Evolutionary conservation across 179 eudicot genomes (phyloP), one percentile per base, ranked within the genome.

Genomic region (Corrigiola litoralis): DNA sequence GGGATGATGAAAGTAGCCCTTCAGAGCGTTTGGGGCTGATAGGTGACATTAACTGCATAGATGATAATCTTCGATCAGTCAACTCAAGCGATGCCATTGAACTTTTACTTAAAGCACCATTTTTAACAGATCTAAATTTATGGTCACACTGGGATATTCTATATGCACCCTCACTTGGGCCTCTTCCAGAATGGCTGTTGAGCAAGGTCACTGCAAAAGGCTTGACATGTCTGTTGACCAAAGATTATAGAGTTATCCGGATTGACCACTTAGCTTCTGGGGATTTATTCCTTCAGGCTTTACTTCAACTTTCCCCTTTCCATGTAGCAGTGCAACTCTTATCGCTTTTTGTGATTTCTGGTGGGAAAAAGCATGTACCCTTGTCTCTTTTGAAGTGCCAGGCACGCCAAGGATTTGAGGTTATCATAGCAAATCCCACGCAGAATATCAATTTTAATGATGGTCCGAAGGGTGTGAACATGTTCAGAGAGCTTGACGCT

Each of bases 101-200:
- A 41, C 77, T 74, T 51, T 75, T 94, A 52, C 87, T 82, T 46
- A 79, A 53, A 73, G 87, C 94, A 63, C 99, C 99, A 44, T 88
- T 86, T 85, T 69, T 94, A 65, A 73, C 73, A 31, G 96, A 94
- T 84, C 67, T 94, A 55, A 70, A 53, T 46, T 71, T 74, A 33
- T 91, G 97, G 97, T 73, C 79, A 27, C 97, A 91, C 72, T 94
- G 99, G 99, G 96, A 88, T 65, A 67, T 69, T 69, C 29, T 81
- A 41, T 94, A 74, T 83, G 85, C 84, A 51, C 95, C 99, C 10
- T 81, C 96, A 23, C 86, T 94, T 63, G 99, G 99, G 69, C 90
- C 97, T 56, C 85, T 94, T 64, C 66, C 87, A 48, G 72, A 60
- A 31, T 94, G 96, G 97, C 71, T 94, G 70, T 61, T 86, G 76